Conservation (phyloP, 2,329 filamentous ascomycete genomes). For the Sarocladium brachiariae region DNA sequence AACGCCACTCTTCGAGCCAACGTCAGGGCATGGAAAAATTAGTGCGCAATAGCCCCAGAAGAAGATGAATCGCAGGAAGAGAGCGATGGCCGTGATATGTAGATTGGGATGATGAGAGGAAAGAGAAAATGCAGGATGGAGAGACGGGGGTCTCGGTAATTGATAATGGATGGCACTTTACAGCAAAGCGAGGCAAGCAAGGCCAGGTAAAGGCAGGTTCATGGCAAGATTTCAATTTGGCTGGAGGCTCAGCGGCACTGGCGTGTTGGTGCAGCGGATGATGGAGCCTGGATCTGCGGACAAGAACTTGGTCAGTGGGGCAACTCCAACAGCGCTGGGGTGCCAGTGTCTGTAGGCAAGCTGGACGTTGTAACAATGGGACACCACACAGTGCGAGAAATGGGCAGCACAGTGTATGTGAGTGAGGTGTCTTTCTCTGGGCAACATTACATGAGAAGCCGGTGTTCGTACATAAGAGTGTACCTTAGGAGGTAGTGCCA, state of each 20-base stretch:
- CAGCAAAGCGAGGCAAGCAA: neutral
- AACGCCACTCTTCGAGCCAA: constrained; percentile 1
- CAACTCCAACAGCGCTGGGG: neutral
- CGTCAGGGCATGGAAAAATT: neutral
- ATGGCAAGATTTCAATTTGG: neutral
- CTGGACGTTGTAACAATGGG: no score
- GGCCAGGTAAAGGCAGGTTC: no score
- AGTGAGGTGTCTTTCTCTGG: no score
- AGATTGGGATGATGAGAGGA: neutral
- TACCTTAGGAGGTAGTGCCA: no score
- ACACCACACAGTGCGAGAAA: neutral
- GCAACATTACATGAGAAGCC: no score
- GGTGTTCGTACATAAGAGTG: no score
- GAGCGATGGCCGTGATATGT: neutral
- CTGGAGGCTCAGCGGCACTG: neutral
- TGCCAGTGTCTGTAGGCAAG: no score
- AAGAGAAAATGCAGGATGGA: neutral
- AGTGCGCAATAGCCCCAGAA: neutral
- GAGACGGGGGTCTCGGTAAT: neutral
- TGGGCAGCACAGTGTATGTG: neutral
- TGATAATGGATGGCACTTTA: neutral
- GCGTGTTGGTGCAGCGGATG: neutral
- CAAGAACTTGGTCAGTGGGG: neutral
- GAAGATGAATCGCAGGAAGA: neutral
- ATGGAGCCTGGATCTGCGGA: constrained; percentile 2